These are phyloP conservation scores for Petasospora rhodanensis DNA, from an alignment of 1,139 yeast genomes.

Conservation along the genomic window DNA sequence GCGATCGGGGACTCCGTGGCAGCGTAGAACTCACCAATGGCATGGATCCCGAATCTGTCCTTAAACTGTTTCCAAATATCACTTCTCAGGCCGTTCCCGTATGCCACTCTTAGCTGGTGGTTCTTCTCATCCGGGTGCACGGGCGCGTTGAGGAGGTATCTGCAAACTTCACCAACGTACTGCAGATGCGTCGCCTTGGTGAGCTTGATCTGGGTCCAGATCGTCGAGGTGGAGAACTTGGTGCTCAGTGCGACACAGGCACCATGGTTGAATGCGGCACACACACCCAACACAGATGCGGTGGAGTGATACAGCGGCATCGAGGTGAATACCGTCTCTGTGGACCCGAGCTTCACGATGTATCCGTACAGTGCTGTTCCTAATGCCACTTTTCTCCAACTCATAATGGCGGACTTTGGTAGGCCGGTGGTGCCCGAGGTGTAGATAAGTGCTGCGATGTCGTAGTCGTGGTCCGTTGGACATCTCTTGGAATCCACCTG, in stretches of 20 bases:
- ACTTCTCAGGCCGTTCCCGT: conserved; percentile 91
- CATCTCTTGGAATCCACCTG: conserved; percentile 55
- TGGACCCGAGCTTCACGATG: conserved; percentile 54
- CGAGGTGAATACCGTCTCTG: conserved; percentile 72
- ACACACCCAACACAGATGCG: conserved; percentile 80
- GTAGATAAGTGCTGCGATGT: conserved; percentile 71
- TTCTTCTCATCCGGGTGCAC: conserved; percentile 56
- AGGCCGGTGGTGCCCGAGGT: conserved; percentile 96
- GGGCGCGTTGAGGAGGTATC: conserved; percentile 72
- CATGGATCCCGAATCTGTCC: conserved; percentile 65
- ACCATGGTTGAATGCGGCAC: conserved; percentile 72
- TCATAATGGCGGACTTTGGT: conserved; percentile 92
- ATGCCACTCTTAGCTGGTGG: conserved; percentile 68
- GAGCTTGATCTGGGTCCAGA: conserved; percentile 86
- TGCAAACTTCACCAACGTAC: conserved; percentile 94
- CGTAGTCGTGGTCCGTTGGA: conserved; percentile 50
- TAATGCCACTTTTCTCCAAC: conserved; percentile 76
- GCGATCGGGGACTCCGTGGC: conserved; percentile 94
- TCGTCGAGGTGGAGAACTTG: conserved; percentile 78
- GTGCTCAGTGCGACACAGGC: conserved; percentile 72
- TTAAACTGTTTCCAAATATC: conserved; percentile 88
- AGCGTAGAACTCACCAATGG: conserved; percentile 89
- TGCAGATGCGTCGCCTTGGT: conserved; percentile 76
- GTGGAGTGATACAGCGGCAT: conserved; percentile 97
- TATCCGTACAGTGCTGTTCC: conserved; percentile 70